phyloP scores from a whole-genome alignment of 2,329 filamentous ascomycete genomes.

The Botrytis galanthina region DNA sequence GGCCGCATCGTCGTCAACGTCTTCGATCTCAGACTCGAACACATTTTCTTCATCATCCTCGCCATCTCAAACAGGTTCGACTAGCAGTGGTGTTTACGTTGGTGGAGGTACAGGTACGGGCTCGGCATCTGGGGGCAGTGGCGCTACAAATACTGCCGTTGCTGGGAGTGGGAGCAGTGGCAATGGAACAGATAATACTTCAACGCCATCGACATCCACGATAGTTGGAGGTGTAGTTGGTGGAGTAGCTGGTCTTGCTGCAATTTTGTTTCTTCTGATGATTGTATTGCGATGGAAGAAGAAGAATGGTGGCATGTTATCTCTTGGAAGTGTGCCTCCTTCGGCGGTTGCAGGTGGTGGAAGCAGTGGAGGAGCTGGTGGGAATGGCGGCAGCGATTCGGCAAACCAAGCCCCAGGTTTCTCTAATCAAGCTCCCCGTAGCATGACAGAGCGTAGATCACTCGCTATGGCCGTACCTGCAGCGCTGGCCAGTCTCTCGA shows the following conservation, averaged over 20 bases:
- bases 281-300: conserved; percentile 56
- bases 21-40: conserved; percentile 7
- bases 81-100: conserved; percentile 19
- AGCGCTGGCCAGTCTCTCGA: conserved; percentile 48
- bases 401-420: conserved; percentile 30
- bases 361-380: conserved; percentile 41
- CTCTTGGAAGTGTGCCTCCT: conserved; percentile 41
- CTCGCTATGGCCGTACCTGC: conserved; percentile 48
- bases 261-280: conserved; percentile 54
- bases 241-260: conserved; percentile 54
- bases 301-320: conserved; percentile 43
- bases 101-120: conserved; percentile 22
- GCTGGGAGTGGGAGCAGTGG: conserved; percentile 25
- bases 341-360: conserved; percentile 38
- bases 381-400: conserved; percentile 34
- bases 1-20: conserved; percentile 20
- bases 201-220: conserved; percentile 31
- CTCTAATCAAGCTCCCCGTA: conserved; percentile 27
- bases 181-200: conserved; percentile 20
- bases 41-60: conserved; percentile 16
- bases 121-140: conserved; percentile 5
- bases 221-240: conserved; percentile 38
- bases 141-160: conserved; percentile 27
- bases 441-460: conserved; percentile 50
- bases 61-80: conserved; percentile 17